Conservation (phyloP, 345 rosid genomes). For the Salix brachista region DNA sequence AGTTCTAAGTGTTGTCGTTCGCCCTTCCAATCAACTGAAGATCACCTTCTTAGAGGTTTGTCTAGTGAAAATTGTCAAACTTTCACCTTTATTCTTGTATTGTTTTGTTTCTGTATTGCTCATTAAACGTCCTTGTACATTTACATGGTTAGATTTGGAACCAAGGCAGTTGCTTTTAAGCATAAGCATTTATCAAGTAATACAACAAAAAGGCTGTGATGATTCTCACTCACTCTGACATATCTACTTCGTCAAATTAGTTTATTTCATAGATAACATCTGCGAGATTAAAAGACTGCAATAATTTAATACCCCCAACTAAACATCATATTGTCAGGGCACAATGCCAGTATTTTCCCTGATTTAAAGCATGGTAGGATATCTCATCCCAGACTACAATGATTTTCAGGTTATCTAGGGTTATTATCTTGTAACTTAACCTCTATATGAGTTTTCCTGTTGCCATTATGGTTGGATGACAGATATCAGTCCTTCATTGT, state of each 20-base stretch:
- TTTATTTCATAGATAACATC: background rate
- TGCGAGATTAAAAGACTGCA: background rate
- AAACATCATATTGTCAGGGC: background rate
- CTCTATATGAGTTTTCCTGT: no score
- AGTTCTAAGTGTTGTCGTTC: constrained; percentile 70
- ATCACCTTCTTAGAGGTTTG: constrained; percentile 93
- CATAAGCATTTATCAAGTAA: no score
- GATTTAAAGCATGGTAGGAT: background rate
- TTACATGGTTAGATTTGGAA: no score
- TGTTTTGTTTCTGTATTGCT: background rate
- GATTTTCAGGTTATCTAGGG: no score
- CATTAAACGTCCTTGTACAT: background rate
- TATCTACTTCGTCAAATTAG: no score
- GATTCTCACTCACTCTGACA: no score
- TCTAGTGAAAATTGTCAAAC: background rate
- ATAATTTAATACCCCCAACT: background rate
- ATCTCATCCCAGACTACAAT: no score
- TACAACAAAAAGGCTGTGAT: no score
- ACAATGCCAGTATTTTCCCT: background rate
- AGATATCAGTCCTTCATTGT: background rate
- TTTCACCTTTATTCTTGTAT: background rate
- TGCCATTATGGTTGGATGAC: background rate
- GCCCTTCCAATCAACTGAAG: constrained; percentile 79
- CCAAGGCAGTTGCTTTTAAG: no score
- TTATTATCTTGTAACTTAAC: no score